Conservation (phyloP, 2,329 filamentous ascomycete genomes). For the Colletotrichum echinochloae region DNA sequence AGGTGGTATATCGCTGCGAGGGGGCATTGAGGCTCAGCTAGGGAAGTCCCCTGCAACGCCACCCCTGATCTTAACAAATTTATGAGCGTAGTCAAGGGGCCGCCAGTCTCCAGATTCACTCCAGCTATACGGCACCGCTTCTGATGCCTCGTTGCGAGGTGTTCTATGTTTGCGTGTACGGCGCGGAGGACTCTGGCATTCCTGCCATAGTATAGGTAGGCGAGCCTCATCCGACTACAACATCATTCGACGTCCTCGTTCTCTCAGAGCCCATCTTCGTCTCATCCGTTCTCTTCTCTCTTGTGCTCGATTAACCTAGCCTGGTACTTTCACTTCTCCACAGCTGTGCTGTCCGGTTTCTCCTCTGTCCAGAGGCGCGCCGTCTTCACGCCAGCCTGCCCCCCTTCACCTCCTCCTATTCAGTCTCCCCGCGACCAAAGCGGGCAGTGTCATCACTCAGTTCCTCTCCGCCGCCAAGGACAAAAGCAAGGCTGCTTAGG, state of each 20-base stretch:
- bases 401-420: too few relatives aligned
- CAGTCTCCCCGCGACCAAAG: constrained; percentile 1
- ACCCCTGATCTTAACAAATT: neutral
- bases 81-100: neutral
- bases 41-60: constrained; percentile 17
- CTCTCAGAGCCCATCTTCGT: neutral
- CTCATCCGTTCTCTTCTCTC: constrained; percentile 28
- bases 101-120: neutral
- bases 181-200: neutral
- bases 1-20: neutral
- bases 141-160: neutral
- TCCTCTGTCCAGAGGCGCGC: constrained; percentile 41
- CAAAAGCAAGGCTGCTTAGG: constrained; percentile 2
- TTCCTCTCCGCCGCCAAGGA: constrained; percentile 11
- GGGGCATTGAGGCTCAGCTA: constrained; percentile 26
- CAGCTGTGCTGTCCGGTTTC: constrained; percentile 33
- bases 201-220: neutral
- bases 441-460: constrained; percentile 17
- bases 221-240: constrained; percentile 19
- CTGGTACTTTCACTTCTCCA: constrained; percentile 8
- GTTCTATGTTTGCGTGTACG: neutral
- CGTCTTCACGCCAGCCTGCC: constrained; percentile 46
- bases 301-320: constrained; percentile 2
- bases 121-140: neutral
- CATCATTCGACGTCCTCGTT: constrained; percentile 11